Evolutionary conservation across 768 basidiomycete genomes (phyloP).

Genomic region (Auricularia sp.): DNA sequence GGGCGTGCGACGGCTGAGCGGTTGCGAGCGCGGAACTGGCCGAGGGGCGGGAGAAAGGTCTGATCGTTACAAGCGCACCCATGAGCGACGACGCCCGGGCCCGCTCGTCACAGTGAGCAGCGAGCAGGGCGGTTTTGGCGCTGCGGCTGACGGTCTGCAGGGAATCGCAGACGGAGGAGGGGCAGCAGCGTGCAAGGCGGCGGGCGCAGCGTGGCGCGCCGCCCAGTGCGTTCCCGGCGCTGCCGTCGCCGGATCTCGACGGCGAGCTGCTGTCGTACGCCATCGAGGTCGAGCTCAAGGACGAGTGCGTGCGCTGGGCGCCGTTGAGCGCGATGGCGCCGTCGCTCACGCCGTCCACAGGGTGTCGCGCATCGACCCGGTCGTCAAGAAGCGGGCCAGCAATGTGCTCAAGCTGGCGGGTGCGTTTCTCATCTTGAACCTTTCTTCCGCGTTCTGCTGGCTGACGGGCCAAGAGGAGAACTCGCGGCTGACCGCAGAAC

Average conservation of each 20-base stretch:
- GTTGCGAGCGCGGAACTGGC: too few species aligned
- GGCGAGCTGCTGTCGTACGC: slow-evolving; percentile 1
- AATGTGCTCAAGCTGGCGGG: slow-evolving; percentile 61
- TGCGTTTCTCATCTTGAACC: background rate
- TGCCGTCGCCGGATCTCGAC: background rate
- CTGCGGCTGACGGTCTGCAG: background rate
- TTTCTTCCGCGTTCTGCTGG: background rate
- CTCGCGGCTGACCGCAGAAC: slow-evolving; percentile 65
- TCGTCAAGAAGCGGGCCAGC: slow-evolving; percentile 59
- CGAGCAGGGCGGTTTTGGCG: background rate
- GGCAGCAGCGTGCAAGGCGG: background rate
- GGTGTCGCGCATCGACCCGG: slow-evolving; percentile 7
- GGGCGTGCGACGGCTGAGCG: too few species aligned
- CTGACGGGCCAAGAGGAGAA: slow-evolving; percentile 43
- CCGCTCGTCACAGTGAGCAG: background rate
- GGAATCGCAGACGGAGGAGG: background rate
- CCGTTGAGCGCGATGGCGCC: background rate
- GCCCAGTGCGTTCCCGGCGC: background rate
- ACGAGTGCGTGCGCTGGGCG: background rate
- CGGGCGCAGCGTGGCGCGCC: background rate
- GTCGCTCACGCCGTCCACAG: background rate
- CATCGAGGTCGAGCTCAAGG: slow-evolving; percentile 2
- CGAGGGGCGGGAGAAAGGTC: too few species aligned
- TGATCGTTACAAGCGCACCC: background rate
- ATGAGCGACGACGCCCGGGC: background rate